Conservation (phyloP, 225 moss, liverwort and hornwort genomes). For the Physcomitrellopsis africana region DNA sequence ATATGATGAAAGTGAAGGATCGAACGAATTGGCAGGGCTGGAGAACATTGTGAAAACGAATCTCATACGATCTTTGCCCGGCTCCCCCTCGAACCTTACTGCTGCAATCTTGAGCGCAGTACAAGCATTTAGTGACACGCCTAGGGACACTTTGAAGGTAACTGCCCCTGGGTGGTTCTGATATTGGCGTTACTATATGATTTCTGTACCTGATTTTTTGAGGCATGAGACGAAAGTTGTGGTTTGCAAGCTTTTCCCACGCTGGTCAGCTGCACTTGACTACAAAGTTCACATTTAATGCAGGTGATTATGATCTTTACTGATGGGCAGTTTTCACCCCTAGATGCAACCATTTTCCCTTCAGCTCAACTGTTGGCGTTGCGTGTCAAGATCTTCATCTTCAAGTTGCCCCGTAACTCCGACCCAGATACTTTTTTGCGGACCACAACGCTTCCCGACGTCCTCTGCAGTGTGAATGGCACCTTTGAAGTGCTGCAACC, state of each 20-base stretch:
- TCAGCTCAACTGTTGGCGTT: not conserved
- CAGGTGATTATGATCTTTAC: conserved; percentile 28
- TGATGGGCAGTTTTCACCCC: conserved; percentile 17
- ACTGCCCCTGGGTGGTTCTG: not conserved
- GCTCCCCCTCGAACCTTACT: conserved; percentile 6
- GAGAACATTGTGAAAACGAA: not conserved
- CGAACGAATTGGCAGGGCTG: not conserved
- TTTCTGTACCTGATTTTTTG: not conserved
- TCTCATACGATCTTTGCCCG: conserved; percentile 4
- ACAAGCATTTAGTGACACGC: not conserved
- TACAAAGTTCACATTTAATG: not conserved
- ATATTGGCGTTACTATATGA: not conserved
- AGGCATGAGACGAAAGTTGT: not conserved
- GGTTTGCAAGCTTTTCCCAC: not conserved
- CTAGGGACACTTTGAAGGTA: conserved; percentile 9
- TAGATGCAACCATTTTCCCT: conserved; percentile 16
- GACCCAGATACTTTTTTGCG: conserved; percentile 3
- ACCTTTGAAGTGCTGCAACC: conserved; percentile 30
- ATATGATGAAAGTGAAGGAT: not conserved
- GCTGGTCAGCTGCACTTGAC: not conserved
- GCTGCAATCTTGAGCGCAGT: conserved; percentile 13
- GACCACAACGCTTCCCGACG: not conserved
- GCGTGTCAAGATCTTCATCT: conserved; percentile 19
- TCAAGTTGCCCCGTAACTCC: conserved; percentile 3
- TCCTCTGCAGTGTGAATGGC: conserved; percentile 13